Conservation (phyloP, 805 yeast genomes). For the Zygoascus bituminiphila region DNA sequence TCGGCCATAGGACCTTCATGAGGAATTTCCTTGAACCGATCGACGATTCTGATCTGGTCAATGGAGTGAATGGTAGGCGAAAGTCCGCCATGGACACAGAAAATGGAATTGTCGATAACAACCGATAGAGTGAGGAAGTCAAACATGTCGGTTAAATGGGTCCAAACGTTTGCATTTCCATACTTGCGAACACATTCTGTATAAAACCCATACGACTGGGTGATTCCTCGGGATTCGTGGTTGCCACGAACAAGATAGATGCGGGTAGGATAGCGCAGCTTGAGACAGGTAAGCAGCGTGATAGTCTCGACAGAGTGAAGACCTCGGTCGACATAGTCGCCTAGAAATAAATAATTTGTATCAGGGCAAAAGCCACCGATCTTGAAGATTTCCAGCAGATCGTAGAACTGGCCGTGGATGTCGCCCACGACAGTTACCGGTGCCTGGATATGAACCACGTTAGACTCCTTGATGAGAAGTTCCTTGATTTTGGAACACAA, state of each 20-base stretch:
- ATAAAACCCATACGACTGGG: constrained; percentile 95
- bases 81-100: constrained; percentile 95
- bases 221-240: constrained; percentile 93
- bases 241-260: constrained; percentile 84
- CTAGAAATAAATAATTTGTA: constrained; percentile 86
- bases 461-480: constrained; percentile 68
- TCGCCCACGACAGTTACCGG: constrained; percentile 97
- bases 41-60: constrained; percentile 85
- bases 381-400: constrained; percentile 80
- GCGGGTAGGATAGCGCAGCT: constrained; percentile 79
- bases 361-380: constrained; percentile 92
- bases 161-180: constrained; percentile 76
- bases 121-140: constrained; percentile 86
- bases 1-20: constrained; percentile 99
- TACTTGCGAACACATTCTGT: constrained; percentile 90
- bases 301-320: constrained; percentile 91
- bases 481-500: constrained; percentile 78
- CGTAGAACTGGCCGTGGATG: constrained; percentile 96
- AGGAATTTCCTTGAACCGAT: constrained; percentile 89
- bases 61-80: constrained; percentile 92
- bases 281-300: constrained; percentile 68
- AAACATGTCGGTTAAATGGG: constrained; percentile 81
- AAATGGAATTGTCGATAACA: constrained; percentile 79
- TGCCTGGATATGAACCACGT: constrained; percentile 71
- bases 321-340: constrained; percentile 96